phyloP scores from a whole-genome alignment of 148 eudicot species.

The Silene latifolia region DNA sequence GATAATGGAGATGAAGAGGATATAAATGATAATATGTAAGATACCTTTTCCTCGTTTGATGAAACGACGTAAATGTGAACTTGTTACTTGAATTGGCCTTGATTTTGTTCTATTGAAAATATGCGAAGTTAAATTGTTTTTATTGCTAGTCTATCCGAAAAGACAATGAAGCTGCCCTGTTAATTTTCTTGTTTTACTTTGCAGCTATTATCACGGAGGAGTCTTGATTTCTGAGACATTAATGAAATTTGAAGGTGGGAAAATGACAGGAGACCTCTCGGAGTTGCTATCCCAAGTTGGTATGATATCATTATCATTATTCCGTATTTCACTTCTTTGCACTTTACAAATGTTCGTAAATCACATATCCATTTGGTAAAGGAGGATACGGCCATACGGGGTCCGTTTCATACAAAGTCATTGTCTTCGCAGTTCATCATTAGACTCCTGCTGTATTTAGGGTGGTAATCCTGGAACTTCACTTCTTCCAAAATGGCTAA shows the following conservation, averaged over 20 bases:
- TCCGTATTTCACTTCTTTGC: not conserved
- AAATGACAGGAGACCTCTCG: not conserved
- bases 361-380: too few species aligned
- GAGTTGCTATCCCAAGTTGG: conserved; percentile 1
- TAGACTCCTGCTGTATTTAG: too few species aligned
- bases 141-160: too few species aligned
- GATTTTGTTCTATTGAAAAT: too few species aligned
- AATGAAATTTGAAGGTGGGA: conserved; percentile 8
- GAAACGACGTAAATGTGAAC: not conserved
- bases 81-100: not conserved
- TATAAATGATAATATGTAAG: conserved; percentile 10
- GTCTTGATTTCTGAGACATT: conserved; percentile 1
- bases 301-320: not conserved
- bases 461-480: not conserved
- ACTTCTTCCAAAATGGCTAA: not conserved
- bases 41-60: not conserved
- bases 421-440: too few species aligned
- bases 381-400: too few species aligned
- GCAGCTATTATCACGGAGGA: conserved; percentile 7
- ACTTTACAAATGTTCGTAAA: too few species aligned
- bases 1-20: not conserved
- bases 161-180: too few species aligned
- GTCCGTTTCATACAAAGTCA: too few species aligned
- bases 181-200: too few species aligned
- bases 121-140: too few species aligned